A percentile compares a stretch with the other conserved stretches of the same genome.
Evolutionary conservation across 495 filamentous ascomycete genomes (phyloP).

Genomic region (Aspergillus homomorphus): DNA sequence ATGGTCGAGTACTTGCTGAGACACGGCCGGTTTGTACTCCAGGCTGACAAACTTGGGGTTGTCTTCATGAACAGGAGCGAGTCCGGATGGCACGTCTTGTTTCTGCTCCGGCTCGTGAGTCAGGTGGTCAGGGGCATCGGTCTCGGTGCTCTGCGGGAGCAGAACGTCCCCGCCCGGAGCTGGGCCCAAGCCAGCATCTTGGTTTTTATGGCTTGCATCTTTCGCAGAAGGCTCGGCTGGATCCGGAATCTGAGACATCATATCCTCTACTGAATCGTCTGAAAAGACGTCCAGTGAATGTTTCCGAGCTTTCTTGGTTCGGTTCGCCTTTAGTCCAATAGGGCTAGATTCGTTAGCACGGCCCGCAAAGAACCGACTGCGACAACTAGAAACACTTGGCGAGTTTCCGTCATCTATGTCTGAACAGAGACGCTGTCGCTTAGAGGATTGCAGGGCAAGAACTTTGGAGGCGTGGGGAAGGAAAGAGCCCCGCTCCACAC

Average conservation of each 20-base stretch:
- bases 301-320: conserved; percentile 47
- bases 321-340: conserved; percentile 44
- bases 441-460: conserved; percentile 50
- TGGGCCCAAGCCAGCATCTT: background rate
- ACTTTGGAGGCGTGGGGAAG: conserved; percentile 40
- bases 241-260: conserved; percentile 52
- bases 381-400: conserved; percentile 31
- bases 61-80: background rate
- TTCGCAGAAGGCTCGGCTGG: conserved; percentile 26
- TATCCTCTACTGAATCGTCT: conserved; percentile 64
- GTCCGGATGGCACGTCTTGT: background rate
- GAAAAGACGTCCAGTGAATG: conserved; percentile 59
- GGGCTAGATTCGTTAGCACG: conserved; percentile 44
- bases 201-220: conserved; percentile 28
- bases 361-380: conserved; percentile 58
- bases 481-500: conserved; percentile 46
- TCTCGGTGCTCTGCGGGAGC: background rate
- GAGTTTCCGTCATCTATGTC: conserved; percentile 45
- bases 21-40: conserved; percentile 24
- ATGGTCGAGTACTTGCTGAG: conserved; percentile 34
- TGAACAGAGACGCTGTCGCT: conserved; percentile 61
- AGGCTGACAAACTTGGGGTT: conserved; percentile 15
- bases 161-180: background rate
- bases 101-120: background rate
- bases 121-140: background rate